A percentile compares a stretch with the other conserved stretches of the same genome.
phyloP scores from a whole-genome alignment of 371 early-diverging fungal species.

The Mortierella sp. region DNA sequence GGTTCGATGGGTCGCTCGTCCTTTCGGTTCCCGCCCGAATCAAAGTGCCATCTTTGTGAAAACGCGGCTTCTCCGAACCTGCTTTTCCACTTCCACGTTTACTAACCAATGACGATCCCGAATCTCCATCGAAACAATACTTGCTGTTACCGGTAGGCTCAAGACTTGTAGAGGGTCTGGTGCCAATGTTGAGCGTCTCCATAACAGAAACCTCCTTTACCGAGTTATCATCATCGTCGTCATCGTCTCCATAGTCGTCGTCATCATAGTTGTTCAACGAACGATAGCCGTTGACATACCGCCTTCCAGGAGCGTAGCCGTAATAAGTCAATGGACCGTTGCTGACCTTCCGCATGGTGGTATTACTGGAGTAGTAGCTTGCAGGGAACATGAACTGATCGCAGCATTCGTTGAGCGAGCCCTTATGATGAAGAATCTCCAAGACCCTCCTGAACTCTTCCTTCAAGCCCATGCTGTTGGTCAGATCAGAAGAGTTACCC shows the following conservation, averaged over 20 bases:
- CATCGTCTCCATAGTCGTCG: slow-evolving; percentile 43
- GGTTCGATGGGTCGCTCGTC: slow-evolving; percentile 4
- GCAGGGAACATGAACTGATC: slow-evolving; percentile 56
- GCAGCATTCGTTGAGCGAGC: slow-evolving; percentile 57
- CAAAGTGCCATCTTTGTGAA: slow-evolving; percentile 6
- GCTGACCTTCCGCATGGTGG: slow-evolving; percentile 24
- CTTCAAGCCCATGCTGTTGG: slow-evolving; percentile 77
- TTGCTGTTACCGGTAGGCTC: slow-evolving; percentile 17
- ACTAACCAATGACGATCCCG: slow-evolving; percentile 8
- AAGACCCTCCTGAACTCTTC: slow-evolving; percentile 82
- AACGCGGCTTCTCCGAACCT: slow-evolving; percentile 7
- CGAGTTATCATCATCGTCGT: slow-evolving; percentile 21
- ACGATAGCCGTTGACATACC: slow-evolving; percentile 43
- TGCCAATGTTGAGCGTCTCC: slow-evolving; percentile 52
- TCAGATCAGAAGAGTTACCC: slow-evolving; percentile 87
- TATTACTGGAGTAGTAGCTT: slow-evolving; percentile 40
- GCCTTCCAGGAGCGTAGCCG: slow-evolving; percentile 41
- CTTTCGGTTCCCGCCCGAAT: neutral
- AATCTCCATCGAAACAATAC: slow-evolving; percentile 3
- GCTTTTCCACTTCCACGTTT: slow-evolving; percentile 3
- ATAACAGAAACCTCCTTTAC: slow-evolving; percentile 28
- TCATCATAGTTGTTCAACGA: slow-evolving; percentile 33
- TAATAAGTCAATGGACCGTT: slow-evolving; percentile 15
- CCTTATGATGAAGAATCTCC: slow-evolving; percentile 62
- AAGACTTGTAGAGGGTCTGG: slow-evolving; percentile 22